Conservation (phyloP, 1,284 basidiomycete species). For the Marasmius sp. region DNA sequence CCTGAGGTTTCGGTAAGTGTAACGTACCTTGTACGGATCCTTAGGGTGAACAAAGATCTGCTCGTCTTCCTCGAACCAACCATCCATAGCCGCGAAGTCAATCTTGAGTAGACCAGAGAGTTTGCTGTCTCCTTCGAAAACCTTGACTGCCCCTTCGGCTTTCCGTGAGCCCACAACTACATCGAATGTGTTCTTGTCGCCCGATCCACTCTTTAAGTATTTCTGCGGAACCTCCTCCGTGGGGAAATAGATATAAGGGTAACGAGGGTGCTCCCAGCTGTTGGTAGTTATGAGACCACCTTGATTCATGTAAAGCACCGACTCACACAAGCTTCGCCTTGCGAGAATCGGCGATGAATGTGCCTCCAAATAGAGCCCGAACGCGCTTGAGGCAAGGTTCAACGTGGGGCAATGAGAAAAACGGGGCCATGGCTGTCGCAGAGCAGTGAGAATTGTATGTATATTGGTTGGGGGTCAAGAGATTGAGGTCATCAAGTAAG, state of each 20-base stretch:
- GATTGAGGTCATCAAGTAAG: background rate
- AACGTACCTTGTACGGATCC: slow-evolving; percentile 64
- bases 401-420: slow-evolving; percentile 35
- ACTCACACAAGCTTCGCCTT: slow-evolving; percentile 60
- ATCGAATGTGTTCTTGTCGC: slow-evolving; percentile 40
- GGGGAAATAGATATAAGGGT: slow-evolving; percentile 56
- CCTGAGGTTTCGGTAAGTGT: background rate
- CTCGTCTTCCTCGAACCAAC: slow-evolving; percentile 72
- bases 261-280: slow-evolving; percentile 59
- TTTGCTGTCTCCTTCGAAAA: slow-evolving; percentile 37
- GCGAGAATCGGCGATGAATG: slow-evolving; percentile 53
- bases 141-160: slow-evolving; percentile 41
- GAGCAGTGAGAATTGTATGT: background rate
- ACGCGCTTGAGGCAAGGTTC: slow-evolving; percentile 51
- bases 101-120: slow-evolving; percentile 50
- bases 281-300: background rate
- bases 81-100: slow-evolving; percentile 50
- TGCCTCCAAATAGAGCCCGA: slow-evolving; percentile 50
- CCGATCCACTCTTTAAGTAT: slow-evolving; percentile 8
- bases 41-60: slow-evolving; percentile 60
- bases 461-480: background rate
- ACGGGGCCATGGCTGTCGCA: slow-evolving; percentile 27
- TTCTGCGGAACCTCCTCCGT: slow-evolving; percentile 36
- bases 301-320: background rate
- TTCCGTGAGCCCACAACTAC: slow-evolving; percentile 41